Percentiles rank a stretch among this genome's conserved stretches.
These are phyloP conservation scores for Ceratobasidium papillatum DNA, from an alignment of 1,284 basidiomycete species.

Conservation along the genomic window DNA sequence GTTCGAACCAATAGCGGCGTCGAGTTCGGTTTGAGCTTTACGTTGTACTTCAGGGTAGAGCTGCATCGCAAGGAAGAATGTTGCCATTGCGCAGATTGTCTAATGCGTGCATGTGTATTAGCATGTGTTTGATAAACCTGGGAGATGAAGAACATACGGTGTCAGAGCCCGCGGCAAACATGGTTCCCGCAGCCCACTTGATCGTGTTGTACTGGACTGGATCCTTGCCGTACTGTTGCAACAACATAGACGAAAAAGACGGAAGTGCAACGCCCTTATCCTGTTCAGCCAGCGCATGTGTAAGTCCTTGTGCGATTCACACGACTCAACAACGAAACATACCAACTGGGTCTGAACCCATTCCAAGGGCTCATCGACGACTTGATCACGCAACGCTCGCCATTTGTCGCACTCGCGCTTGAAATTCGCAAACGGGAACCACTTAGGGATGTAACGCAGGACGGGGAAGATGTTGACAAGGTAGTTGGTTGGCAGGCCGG, in stretches of 20 bases:
- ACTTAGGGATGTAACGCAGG: constrained; percentile 31
- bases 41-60: constrained; percentile 45
- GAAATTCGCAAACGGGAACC: constrained; percentile 41
- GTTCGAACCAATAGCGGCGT: constrained; percentile 45
- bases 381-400: constrained; percentile 26
- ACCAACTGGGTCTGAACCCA: constrained; percentile 31
- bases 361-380: constrained; percentile 31
- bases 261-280: constrained; percentile 22
- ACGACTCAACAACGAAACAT: not conserved
- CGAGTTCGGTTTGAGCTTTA: constrained; percentile 47
- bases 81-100: constrained; percentile 42
- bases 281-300: not conserved
- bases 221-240: constrained; percentile 33
- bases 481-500: constrained; percentile 27
- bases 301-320: not conserved
- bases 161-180: constrained; percentile 37
- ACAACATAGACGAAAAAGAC: constrained; percentile 23
- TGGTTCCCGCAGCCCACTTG: constrained; percentile 35
- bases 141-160: constrained; percentile 9
- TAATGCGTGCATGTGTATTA: constrained; percentile 8
- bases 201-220: constrained; percentile 29
- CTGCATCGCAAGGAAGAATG: constrained; percentile 50
- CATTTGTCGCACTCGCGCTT: constrained; percentile 41
- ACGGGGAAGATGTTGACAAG: constrained; percentile 34
- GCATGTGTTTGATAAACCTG: not conserved